phyloP scores from a whole-genome alignment of 2,329 filamentous ascomycete genomes.

The Sclerotinia subarctica region DNA sequence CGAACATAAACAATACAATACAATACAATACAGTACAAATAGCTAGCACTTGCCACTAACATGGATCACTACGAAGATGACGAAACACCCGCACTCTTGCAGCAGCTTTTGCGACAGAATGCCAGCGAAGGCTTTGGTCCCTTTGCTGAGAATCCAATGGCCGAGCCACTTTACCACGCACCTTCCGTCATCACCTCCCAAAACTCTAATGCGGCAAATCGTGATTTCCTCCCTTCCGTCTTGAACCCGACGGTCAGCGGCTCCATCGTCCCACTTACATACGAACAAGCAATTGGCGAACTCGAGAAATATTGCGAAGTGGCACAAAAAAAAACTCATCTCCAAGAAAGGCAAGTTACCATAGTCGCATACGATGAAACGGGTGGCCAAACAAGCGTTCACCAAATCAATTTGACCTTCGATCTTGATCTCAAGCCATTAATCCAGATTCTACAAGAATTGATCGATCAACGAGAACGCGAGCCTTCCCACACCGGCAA shows the following conservation, averaged over 20 bases:
- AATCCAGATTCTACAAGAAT: neutral
- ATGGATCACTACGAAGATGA: slow-evolving; percentile 8
- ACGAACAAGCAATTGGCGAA: neutral
- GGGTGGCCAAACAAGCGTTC: slow-evolving; percentile 6
- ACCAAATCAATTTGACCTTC: neutral
- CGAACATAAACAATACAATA: neutral
- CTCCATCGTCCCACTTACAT: neutral
- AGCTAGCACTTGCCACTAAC: neutral
- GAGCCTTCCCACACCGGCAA: neutral
- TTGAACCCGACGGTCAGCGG: neutral
- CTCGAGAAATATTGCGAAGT: neutral
- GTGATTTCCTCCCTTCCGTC: neutral
- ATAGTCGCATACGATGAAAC: slow-evolving; percentile 16
- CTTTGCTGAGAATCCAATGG: neutral
- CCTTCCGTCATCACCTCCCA: neutral
- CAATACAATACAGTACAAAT: neutral
- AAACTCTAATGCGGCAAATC: neutral
- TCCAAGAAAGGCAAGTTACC: neutral
- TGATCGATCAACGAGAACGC: slow-evolving; percentile 7
- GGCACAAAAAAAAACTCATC: neutral
- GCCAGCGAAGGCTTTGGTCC: slow-evolving; percentile 2
- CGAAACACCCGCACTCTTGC: neutral
- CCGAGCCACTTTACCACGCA: neutral
- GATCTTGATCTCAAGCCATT: neutral
- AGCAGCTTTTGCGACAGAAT: neutral